phyloP scores from a whole-genome alignment of 208 protist genomes.

The Trypanosoma scelopori region DNA sequence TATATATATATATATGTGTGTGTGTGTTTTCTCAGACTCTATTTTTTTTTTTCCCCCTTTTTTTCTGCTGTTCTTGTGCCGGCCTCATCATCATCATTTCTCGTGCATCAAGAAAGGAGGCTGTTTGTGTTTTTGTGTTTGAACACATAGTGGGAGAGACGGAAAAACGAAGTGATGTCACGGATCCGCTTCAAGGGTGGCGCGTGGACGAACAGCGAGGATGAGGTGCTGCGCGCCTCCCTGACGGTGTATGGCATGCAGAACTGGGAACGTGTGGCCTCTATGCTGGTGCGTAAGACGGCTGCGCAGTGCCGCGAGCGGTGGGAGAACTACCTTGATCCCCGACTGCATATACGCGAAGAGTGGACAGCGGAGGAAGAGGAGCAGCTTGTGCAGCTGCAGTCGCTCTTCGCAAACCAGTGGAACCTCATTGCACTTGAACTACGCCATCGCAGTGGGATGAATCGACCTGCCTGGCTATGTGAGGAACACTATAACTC shows the following conservation, averaged over 20 bases:
- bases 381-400: conserved; percentile 98
- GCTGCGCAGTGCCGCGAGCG: conserved; percentile 99
- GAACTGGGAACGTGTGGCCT: conserved; percentile 98
- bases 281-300: conserved; percentile 97
- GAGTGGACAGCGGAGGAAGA: conserved; percentile 99
- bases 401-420: conserved; percentile 98
- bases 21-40: neutral
- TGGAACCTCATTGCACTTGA: conserved; percentile 98
- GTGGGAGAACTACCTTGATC: conserved; percentile 99
- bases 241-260: conserved; percentile 99
- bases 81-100: neutral
- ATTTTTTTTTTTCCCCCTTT: no score
- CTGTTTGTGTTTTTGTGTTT: neutral
- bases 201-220: conserved; percentile 99
- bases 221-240: conserved; percentile 99
- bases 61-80: neutral
- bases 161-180: conserved; percentile 50
- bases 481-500: conserved; percentile 99
- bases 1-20: no score
- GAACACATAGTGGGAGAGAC: conserved; percentile 12
- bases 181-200: conserved; percentile 96
- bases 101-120: neutral
- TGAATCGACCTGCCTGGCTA: conserved; percentile 97
- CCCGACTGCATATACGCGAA: conserved; percentile 98
- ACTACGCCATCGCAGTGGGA: conserved; percentile 46